These are phyloP conservation scores for Amphicarpaea edgeworthii DNA, from an alignment of 306 rosid genomes.

Conservation along the genomic window DNA sequence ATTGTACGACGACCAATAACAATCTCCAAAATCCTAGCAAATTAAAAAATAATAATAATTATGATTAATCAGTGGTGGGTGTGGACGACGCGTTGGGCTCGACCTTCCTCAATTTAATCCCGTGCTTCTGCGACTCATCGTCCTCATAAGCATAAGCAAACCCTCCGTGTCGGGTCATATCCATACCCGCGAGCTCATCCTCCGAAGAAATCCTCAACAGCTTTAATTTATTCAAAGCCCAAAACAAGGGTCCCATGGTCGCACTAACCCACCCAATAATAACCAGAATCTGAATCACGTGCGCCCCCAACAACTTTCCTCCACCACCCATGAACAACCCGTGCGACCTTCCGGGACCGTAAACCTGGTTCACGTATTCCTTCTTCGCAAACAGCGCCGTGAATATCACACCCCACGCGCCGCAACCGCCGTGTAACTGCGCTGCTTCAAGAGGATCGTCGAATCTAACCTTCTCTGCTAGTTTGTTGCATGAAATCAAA, in stretches of 20 bases:
- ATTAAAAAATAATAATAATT: too few species aligned
- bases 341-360: conserved; percentile 49
- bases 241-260: conserved; percentile 90
- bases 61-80: conserved; percentile 25
- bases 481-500: conserved; percentile 62
- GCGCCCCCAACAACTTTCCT: conserved; percentile 68
- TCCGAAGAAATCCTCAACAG: conserved; percentile 71
- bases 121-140: conserved; percentile 12
- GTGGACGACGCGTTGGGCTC: conserved; percentile 49
- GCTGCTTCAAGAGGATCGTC: conserved; percentile 95
- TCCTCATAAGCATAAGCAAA: conserved; percentile 78
- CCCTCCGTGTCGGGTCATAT: conserved; percentile 95
- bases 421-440: conserved; percentile 94
- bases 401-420: conserved; percentile 94
- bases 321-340: conserved; percentile 94
- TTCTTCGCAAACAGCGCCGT: conserved; percentile 79
- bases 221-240: conserved; percentile 60
- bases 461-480: conserved; percentile 66
- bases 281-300: conserved; percentile 75
- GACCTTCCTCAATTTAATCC: conserved; percentile 57
- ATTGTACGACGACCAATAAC: neutral
- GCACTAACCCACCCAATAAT: conserved; percentile 86
- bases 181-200: conserved; percentile 96
- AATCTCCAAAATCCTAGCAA: too few species aligned
- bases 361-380: conserved; percentile 74